Base-by-base conservation (phyloP, 1,284 basidiomycete species). In the Nidula niveotomentosa region DNA sequence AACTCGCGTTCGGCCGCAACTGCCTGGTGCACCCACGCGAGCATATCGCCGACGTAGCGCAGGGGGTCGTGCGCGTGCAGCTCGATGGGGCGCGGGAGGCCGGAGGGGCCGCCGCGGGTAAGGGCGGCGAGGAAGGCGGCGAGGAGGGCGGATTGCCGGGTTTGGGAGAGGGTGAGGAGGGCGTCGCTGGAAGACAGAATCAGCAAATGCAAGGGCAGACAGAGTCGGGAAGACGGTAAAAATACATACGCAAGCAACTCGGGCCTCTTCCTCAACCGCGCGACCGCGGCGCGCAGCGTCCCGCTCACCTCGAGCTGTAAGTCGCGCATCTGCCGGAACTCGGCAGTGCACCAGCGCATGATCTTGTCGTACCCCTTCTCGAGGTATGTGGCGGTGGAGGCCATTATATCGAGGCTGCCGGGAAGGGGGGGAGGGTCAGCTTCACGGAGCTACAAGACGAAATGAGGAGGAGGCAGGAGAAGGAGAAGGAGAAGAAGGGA, bases 11-110 rank as follows among this genome's bases (percentile, higher is more conserved):
- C 96, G 3, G 89, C 90, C 0, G 96, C 96, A 56, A 97, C 94
- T 0, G 91, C 84, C 57, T 99, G 97, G 72, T 99, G 96, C 1
- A 98, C 88, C 97, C 96, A 99, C 0, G 96, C 96, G 3, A 99
- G 85, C 93, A 99, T 98, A 69, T 98, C 96, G 15, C 96, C 96
- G 12, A 97, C 88, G 68, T 99, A 99, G 30, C 96, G 87, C 58
- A 94, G 81, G 0, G 96, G 95, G 68, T 99, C 96, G 65, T 99
- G 96, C 0, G 96, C 96, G 66, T 98, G 95, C 2, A 98, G 79
- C 71, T 99, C 96, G 60, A 99, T 98, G 0, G 96, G 96, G 2
- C 95, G 85, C 0, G 95, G 93, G 1, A 94, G 77, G 30, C 93
- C 93, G 36, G 88, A 88, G 0, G 93, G 93, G 0, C 93, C 93